Evolutionary conservation across 164 flowering plant genomes (phyloP).

Genomic region (Aristolochia californica): DNA sequence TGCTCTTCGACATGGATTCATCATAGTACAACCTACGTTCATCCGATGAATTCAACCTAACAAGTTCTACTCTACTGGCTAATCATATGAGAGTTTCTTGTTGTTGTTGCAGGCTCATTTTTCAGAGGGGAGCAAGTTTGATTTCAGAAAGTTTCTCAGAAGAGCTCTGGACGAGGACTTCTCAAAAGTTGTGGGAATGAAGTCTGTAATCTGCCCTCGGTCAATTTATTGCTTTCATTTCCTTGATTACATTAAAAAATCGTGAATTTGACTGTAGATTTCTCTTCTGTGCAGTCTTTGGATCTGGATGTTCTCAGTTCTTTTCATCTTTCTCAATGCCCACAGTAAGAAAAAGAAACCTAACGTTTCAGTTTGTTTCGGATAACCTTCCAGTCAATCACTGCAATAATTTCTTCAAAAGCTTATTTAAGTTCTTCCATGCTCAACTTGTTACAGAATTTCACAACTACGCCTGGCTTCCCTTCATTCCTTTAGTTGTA

Average conservation of each 20-base stretch:
- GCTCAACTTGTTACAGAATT: slow-evolving; percentile 29
- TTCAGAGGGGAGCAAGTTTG: slow-evolving; percentile 24
- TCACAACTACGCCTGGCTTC: slow-evolving; percentile 45
- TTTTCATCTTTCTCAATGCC: slow-evolving; percentile 56
- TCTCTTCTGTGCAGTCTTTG: slow-evolving; percentile 49
- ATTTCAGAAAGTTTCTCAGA: slow-evolving; percentile 49
- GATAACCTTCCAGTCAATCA: too few relatives aligned
- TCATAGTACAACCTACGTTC: slow-evolving; percentile 28
- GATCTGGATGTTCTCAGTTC: slow-evolving; percentile 48
- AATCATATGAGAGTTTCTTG: background rate
- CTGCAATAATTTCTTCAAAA: too few relatives aligned
- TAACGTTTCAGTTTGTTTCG: background rate
- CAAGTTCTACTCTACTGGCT: too few relatives aligned
- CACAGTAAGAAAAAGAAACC: slow-evolving; percentile 32
- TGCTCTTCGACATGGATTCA: slow-evolving; percentile 70
- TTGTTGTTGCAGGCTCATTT: slow-evolving; percentile 35
- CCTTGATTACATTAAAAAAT: too few relatives aligned
- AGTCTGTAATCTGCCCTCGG: too few relatives aligned
- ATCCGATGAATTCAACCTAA: too few relatives aligned
- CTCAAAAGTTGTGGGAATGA: slow-evolving; percentile 51
- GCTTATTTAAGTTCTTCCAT: background rate
- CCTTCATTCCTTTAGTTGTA: slow-evolving; percentile 55
- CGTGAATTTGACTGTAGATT: background rate
- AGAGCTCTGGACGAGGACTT: slow-evolving; percentile 57
- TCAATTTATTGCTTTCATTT: too few relatives aligned